A percentile compares a stretch with the other conserved stretches of the same genome.
phyloP scores from a whole-genome alignment of 208 protist species.

The Paratrypanosoma confusum region DNA sequence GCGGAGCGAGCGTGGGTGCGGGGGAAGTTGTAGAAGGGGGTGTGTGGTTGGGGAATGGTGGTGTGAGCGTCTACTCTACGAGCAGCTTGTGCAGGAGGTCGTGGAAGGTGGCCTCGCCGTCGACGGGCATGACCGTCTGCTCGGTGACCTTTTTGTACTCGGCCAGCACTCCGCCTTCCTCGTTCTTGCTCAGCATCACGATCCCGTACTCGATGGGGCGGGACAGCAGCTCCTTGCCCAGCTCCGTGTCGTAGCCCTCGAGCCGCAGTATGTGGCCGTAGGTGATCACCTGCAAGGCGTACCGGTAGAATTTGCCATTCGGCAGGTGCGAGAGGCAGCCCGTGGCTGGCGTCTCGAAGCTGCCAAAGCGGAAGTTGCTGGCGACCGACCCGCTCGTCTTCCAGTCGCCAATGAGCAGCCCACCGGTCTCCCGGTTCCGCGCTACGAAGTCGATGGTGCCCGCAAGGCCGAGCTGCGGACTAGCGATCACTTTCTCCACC shows the following conservation, averaged over 20 bases:
- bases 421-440: slow-evolving; percentile 42
- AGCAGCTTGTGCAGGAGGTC: slow-evolving; percentile 55
- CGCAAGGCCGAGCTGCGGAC: slow-evolving; percentile 46
- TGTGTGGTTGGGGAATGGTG: no score
- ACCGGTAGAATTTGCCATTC: slow-evolving; percentile 73
- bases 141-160: slow-evolving; percentile 62
- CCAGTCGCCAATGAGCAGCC: slow-evolving; percentile 79
- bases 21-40: no score
- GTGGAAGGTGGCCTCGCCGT: slow-evolving; percentile 44
- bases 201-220: slow-evolving; percentile 54
- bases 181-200: slow-evolving; percentile 62
- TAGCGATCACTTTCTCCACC: slow-evolving; percentile 63
- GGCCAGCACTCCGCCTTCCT: slow-evolving; percentile 36
- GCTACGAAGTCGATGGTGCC: slow-evolving; percentile 78
- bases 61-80: no score
- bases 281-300: slow-evolving; percentile 73
- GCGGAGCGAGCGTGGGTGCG: no score
- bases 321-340: slow-evolving; percentile 70
- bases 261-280: slow-evolving; percentile 65
- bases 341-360: slow-evolving; percentile 51
- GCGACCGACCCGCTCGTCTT: slow-evolving; percentile 69
- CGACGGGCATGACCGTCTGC: slow-evolving; percentile 45
- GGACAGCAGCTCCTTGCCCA: slow-evolving; percentile 5
- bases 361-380: slow-evolving; percentile 72
- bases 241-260: slow-evolving; percentile 46